A percentile compares a stretch with the other conserved stretches of the same genome.
These are phyloP conservation scores for Pythium graminicola DNA, from an alignment of 352 stramenopile species.

Conservation along the genomic window DNA sequence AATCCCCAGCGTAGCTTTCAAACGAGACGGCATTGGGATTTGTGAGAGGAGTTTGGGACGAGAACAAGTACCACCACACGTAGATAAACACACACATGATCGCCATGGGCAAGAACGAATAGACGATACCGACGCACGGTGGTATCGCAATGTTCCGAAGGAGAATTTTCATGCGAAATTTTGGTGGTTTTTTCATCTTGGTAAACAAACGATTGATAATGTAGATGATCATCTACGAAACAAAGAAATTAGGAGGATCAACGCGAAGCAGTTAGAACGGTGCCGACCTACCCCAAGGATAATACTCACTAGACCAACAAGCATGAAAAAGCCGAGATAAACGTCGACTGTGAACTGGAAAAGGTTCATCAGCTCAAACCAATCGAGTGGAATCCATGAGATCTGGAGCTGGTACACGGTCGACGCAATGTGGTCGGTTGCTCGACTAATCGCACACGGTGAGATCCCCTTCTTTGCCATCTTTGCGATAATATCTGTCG, in stretches of 20 bases:
- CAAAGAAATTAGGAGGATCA: too few species aligned
- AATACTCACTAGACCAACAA: constrained; percentile 86
- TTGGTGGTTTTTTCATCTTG: constrained; percentile 92
- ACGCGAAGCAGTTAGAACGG: too few species aligned
- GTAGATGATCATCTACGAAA: constrained; percentile 82
- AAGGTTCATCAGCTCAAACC: constrained; percentile 93
- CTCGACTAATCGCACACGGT: constrained; percentile 55
- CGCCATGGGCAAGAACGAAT: constrained; percentile 58
- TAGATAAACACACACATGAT: constrained; percentile 62
- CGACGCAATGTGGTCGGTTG: constrained; percentile 54
- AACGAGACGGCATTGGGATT: constrained; percentile 66
- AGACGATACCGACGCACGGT: constrained; percentile 71
- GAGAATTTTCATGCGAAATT: constrained; percentile 88
- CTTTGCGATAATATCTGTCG: constrained; percentile 47
- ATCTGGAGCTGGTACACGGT: constrained; percentile 85
- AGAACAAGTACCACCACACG: constrained; percentile 71
- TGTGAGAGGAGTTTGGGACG: constrained; percentile 37
- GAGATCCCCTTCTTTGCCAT: constrained; percentile 67
- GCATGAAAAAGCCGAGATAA: constrained; percentile 92
- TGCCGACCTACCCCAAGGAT: constrained; percentile 66
- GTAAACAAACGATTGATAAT: constrained; percentile 92
- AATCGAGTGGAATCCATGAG: constrained; percentile 83
- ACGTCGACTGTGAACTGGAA: constrained; percentile 94
- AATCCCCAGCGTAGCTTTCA: constrained; percentile 80
- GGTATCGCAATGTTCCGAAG: constrained; percentile 86